These are phyloP conservation scores for Pseudocercospora macadamiae DNA, from an alignment of 2,329 filamentous ascomycete species.

Conservation along the genomic window DNA sequence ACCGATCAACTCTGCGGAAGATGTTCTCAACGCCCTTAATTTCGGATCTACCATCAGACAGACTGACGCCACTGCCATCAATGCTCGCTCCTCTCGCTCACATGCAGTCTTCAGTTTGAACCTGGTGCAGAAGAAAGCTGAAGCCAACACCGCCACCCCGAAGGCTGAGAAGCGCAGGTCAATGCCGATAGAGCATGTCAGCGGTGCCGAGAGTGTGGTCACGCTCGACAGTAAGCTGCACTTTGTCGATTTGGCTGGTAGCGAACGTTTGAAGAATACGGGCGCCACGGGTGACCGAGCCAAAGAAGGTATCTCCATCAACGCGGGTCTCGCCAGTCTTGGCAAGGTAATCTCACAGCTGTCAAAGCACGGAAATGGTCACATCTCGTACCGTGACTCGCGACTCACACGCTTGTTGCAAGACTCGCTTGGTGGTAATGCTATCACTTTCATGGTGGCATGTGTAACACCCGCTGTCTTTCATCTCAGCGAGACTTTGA, in stretches of 20 bases:
- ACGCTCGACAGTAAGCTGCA: constrained; percentile 98
- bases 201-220: constrained; percentile 66
- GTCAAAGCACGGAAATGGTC: constrained; percentile 79
- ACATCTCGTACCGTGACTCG: constrained; percentile 98
- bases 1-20: constrained; percentile 86
- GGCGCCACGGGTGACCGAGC: constrained; percentile 92
- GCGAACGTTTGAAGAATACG: constrained; percentile 95
- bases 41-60: constrained; percentile 94
- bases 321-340: constrained; percentile 88
- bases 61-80: constrained; percentile 95
- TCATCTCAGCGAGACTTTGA: constrained; percentile 94
- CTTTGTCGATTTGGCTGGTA: constrained; percentile 96
- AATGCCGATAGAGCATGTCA: constrained; percentile 79
- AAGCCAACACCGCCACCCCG: constrained; percentile 52
- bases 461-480: constrained; percentile 97
- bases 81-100: constrained; percentile 95
- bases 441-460: constrained; percentile 99
- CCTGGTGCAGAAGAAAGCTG: constrained; percentile 79
- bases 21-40: constrained; percentile 84
- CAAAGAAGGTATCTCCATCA: constrained; percentile 97
- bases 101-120: constrained; percentile 97
- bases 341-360: constrained; percentile 98
- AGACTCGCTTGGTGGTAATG: constrained; percentile 94
- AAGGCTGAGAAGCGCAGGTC: constrained; percentile 82
- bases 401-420: constrained; percentile 91